Percentiles rank a stretch among this genome's conserved stretches.
Conservation (phyloP, 2,329 filamentous ascomycete genomes). For the Colletotrichum lindemuthianum region DNA sequence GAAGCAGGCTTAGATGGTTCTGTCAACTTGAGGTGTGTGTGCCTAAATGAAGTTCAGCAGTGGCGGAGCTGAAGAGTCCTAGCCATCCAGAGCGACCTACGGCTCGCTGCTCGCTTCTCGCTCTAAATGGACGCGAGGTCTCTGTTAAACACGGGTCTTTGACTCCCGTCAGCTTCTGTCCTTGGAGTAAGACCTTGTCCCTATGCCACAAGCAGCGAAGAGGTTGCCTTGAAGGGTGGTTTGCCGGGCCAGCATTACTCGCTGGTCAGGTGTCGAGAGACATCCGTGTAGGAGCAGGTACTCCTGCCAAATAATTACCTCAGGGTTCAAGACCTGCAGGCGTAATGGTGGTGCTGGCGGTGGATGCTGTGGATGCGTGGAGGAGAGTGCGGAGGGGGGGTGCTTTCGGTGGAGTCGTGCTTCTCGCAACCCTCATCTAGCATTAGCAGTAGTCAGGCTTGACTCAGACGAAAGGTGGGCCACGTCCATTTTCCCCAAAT, state of each 20-base stretch:
- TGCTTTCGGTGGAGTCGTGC: slow-evolving; percentile 23
- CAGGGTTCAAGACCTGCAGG: slow-evolving; percentile 31
- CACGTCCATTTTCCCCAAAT: slow-evolving; percentile 22
- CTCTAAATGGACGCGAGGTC: slow-evolving; percentile 26
- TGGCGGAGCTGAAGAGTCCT: too few species aligned
- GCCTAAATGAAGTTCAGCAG: too few species aligned
- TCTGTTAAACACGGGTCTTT: slow-evolving; percentile 17
- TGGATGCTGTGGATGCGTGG: slow-evolving; percentile 35
- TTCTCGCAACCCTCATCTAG: slow-evolving; percentile 7
- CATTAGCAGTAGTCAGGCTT: slow-evolving; percentile 16
- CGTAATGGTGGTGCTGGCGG: slow-evolving; percentile 16
- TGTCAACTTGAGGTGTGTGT: too few species aligned
- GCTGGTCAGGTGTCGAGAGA: slow-evolving; percentile 33
- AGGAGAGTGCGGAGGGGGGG: slow-evolving; percentile 31
- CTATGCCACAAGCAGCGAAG: neutral
- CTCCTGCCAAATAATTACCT: slow-evolving; percentile 10
- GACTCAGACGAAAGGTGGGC: slow-evolving; percentile 25
- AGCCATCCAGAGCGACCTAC: too few species aligned
- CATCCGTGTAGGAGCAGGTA: slow-evolving; percentile 14
- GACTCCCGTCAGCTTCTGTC: slow-evolving; percentile 17
- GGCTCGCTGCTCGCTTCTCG: slow-evolving; percentile 31
- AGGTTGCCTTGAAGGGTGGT: slow-evolving; percentile 8
- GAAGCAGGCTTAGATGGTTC: too few species aligned
- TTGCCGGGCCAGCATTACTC: slow-evolving; percentile 34
- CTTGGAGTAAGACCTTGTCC: slow-evolving; percentile 10